A percentile compares a stretch with the other conserved stretches of the same genome.
phyloP scores from a whole-genome alignment of 129 eudicot genomes.

The Artemisia tridentata region DNA sequence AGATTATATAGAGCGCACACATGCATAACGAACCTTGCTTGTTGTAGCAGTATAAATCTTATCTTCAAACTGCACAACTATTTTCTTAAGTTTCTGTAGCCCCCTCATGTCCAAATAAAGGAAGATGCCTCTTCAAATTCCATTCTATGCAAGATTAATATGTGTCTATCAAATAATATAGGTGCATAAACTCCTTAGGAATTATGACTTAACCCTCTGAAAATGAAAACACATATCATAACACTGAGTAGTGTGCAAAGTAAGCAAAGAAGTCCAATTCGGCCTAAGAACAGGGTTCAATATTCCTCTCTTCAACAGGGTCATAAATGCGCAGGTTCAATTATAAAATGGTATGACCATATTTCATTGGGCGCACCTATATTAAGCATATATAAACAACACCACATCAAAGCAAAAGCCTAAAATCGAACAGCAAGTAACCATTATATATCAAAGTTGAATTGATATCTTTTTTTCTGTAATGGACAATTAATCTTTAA shows the following conservation, averaged over 20 bases:
- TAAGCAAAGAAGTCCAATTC: neutral
- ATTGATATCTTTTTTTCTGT: too few species aligned
- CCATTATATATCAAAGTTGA: too few species aligned
- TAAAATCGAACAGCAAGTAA: neutral
- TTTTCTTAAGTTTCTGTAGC: conserved; percentile 53
- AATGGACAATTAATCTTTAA: too few species aligned
- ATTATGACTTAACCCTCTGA: too few species aligned
- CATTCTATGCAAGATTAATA: conserved; percentile 46
- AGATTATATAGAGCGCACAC: neutral
- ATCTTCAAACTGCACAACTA: conserved; percentile 74
- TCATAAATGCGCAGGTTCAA: too few species aligned
- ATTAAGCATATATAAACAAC: too few species aligned
- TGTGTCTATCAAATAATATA: neutral
- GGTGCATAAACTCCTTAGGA: too few species aligned
- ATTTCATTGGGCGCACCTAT: too few species aligned
- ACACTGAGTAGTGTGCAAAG: neutral
- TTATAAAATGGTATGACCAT: too few species aligned
- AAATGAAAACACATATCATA: neutral
- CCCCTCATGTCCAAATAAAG: conserved; percentile 79
- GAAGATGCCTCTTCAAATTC: conserved; percentile 73
- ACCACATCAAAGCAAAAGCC: neutral
- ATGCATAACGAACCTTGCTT: conserved; percentile 48
- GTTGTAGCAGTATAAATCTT: conserved; percentile 62
- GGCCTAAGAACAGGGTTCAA: too few species aligned
- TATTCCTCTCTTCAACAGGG: too few species aligned